Conservation (phyloP, 2,329 filamentous ascomycete species). For the Cladosporium sp. region DNA sequence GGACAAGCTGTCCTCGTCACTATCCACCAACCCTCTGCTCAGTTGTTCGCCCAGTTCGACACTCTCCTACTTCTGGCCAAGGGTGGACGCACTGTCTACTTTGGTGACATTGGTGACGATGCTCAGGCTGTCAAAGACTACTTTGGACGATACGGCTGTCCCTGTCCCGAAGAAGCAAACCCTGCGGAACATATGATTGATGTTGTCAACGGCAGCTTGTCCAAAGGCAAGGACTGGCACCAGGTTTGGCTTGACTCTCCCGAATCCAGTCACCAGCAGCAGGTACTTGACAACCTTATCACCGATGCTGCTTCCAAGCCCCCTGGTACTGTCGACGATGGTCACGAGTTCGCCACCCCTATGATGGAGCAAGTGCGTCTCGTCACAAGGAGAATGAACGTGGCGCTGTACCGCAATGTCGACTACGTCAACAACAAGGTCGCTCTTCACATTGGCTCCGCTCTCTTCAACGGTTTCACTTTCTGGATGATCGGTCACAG, state of each 20-base stretch:
- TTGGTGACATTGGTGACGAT: slow-evolving; percentile 57
- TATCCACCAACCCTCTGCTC: slow-evolving; percentile 69
- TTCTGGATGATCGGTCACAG: slow-evolving; percentile 46
- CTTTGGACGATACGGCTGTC: slow-evolving; percentile 54
- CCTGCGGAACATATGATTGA: slow-evolving; percentile 57
- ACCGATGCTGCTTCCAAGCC: slow-evolving; percentile 38
- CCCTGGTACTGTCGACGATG: slow-evolving; percentile 42
- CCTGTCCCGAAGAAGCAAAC: slow-evolving; percentile 53
- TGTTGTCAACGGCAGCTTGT: slow-evolving; percentile 46
- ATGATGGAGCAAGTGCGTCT: slow-evolving; percentile 43
- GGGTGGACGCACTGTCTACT: slow-evolving; percentile 67
- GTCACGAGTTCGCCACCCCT: slow-evolving; percentile 47
- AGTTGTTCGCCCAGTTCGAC: slow-evolving; percentile 67
- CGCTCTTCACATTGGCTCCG: slow-evolving; percentile 53
- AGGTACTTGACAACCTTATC: slow-evolving; percentile 46
- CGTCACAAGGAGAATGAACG: slow-evolving; percentile 52
- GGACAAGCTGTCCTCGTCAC: slow-evolving; percentile 70
- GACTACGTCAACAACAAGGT: slow-evolving; percentile 68
- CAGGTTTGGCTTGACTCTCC: slow-evolving; percentile 46
- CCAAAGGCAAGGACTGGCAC: slow-evolving; percentile 48
- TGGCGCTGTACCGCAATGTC: slow-evolving; percentile 64
- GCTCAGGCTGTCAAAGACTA: slow-evolving; percentile 48
- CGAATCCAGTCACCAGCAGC: slow-evolving; percentile 14
- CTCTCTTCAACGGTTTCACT: slow-evolving; percentile 51
- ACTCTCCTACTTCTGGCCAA: slow-evolving; percentile 63